Base-by-base conservation (phyloP, 164 flowering plant genomes). In the Tetracentron sinense region DNA sequence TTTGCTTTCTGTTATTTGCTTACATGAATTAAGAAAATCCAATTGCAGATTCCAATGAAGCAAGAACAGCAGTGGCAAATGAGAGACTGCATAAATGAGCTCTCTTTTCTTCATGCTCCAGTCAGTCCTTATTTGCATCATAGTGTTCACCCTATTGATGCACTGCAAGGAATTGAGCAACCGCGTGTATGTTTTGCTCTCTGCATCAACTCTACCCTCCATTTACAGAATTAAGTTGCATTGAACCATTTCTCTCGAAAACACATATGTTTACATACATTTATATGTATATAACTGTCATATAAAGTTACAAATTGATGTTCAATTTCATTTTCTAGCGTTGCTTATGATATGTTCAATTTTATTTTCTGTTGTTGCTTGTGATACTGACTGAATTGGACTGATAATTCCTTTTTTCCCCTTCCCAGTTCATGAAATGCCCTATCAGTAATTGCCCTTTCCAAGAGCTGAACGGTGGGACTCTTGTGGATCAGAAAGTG, bases 111-210 rank as follows among this genome's bases (percentile, higher is more conserved):
- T 25, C 47, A 54, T 19, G 53, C 26, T 20, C 27, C 64, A 42
- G 2, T 22, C 54, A n/a, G n/a, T 54, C 31, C 59, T 42, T 63
- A 42, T 23, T 25, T 27, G 10, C 38, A 23, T 4, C 16, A 0
- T 19, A 14, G 16, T 22, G 29, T 35, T 30, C 48, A 33, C 23
- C 65, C 11, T 17, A 16, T 33, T n/a, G 23, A 33, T 54, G 2
- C 23, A 20, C 30, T 51, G 48, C 57, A 63, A 28, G 42, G 23
- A 30, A 47, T 48, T 17, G 38, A n/a, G 35, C 44, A 42, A 25
- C 66, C 57, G 31, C 30, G 42, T 38, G 77, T 73, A 61, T 12
- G 67, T n/a, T 26, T 53, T 21, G n/a, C 21, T 56, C 28, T 46
- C 48, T 42, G n/a, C n/a, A 42, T 11, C n/a, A 23, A 25, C 26